Conservation (phyloP, 192 early-diverging fungal genomes). For the Coemansia pectinata region DNA sequence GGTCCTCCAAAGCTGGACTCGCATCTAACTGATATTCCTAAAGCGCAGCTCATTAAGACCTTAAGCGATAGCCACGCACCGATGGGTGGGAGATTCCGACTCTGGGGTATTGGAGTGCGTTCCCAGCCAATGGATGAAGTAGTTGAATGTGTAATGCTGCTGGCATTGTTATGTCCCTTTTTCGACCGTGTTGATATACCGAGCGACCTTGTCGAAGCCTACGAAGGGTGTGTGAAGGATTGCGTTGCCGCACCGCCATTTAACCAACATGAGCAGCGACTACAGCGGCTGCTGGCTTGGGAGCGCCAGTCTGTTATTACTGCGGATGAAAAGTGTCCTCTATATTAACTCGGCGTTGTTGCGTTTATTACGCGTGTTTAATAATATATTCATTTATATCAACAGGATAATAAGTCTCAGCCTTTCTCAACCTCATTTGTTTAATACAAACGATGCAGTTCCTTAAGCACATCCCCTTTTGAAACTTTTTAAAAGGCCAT, state of each 20-base stretch:
- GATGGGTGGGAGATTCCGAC: background rate
- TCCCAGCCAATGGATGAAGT: background rate
- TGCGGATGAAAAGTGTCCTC: no score
- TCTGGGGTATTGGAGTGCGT: background rate
- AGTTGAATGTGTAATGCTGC: background rate
- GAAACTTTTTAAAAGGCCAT: no score
- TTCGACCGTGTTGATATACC: background rate
- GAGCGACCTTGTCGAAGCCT: background rate
- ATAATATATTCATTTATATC: no score
- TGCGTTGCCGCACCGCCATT: background rate
- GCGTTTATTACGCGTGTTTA: no score
- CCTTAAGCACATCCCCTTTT: no score
- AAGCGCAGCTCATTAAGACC: background rate
- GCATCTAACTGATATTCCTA: background rate
- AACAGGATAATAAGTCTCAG: no score
- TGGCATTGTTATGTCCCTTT: background rate
- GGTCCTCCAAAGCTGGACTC: background rate
- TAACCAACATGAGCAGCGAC: background rate
- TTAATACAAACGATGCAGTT: no score
- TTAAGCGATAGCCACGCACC: background rate
- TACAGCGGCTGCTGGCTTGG: background rate
- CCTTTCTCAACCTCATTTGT: no score
- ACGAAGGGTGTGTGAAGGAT: background rate
- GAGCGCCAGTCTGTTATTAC: no score
- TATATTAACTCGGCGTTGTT: no score